A percentile compares a stretch with the other conserved stretches of the same genome.
Conservation (phyloP, 306 rosid species). For the Trichosanthes cucumerina region DNA sequence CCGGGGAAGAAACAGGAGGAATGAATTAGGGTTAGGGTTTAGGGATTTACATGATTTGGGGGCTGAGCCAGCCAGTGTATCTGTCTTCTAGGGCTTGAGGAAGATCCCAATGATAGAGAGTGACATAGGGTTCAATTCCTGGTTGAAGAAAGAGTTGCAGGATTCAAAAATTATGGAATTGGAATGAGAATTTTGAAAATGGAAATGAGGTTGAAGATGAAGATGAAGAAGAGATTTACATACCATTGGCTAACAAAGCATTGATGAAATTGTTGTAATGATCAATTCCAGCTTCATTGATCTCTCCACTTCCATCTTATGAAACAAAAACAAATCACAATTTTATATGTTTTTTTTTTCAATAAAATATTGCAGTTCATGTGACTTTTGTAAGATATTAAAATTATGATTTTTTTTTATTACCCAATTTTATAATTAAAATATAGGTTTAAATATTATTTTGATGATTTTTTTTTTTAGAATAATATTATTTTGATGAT, state of each 20-base stretch:
- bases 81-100: slow-evolving; percentile 83
- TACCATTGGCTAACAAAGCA: slow-evolving; percentile 72
- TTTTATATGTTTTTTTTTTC: no score
- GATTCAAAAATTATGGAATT: neutral
- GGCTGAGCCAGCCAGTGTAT: slow-evolving; percentile 78
- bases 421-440: no score
- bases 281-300: slow-evolving; percentile 72
- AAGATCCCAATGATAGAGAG: slow-evolving; percentile 92
- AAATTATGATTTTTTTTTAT: no score
- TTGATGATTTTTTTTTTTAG: no score
- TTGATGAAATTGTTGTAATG: slow-evolving; percentile 78
- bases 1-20: neutral
- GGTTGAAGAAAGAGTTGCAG: neutral
- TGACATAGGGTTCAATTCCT: slow-evolving; percentile 88
- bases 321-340: neutral
- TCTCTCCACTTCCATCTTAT: slow-evolving; percentile 61
- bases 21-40: slow-evolving; percentile 5
- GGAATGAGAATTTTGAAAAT: neutral
- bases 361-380: no score
- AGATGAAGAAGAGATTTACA: neutral
- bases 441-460: no score
- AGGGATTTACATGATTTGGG: slow-evolving; percentile 56
- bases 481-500: no score
- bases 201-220: neutral
- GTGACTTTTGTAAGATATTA: no score